These are phyloP conservation scores for Thalassiosira livingstoniorum DNA, from an alignment of 352 stramenopile genomes.

Conservation along the genomic window DNA sequence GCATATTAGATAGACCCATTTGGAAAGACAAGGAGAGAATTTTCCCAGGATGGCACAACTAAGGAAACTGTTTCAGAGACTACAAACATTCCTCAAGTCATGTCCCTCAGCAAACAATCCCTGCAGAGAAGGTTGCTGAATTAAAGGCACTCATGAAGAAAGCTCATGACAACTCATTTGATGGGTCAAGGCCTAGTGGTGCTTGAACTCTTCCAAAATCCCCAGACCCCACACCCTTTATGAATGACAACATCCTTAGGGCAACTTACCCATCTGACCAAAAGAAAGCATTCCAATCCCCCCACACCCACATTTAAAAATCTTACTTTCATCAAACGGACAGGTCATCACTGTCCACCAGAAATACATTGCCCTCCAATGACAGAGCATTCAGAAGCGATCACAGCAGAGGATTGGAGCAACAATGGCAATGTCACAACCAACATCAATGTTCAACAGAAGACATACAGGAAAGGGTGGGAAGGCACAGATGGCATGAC, in stretches of 20 bases:
- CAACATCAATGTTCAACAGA: too few species aligned
- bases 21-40: slow-evolving; percentile 5
- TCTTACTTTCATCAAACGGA: too few species aligned
- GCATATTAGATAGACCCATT: slow-evolving; percentile 2
- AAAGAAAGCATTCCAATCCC: neutral
- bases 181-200: neutral
- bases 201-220: neutral
- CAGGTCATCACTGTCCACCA: too few species aligned
- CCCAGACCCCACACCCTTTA: neutral
- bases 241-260: neutral
- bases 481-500: too few species aligned
- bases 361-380: too few species aligned
- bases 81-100: slow-evolving; percentile 4
- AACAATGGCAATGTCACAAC: too few species aligned
- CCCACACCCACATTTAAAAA: too few species aligned
- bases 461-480: too few species aligned
- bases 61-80: slow-evolving; percentile 5
- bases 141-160: neutral
- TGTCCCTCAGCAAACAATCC: neutral
- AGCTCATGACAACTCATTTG: neutral
- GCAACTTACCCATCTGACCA: neutral
- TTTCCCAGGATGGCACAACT: too few species aligned
- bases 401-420: too few species aligned
- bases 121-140: neutral
- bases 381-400: too few species aligned